phyloP scores from a whole-genome alignment of 139 green algal genomes.

The Diplosphaera chodatii region DNA sequence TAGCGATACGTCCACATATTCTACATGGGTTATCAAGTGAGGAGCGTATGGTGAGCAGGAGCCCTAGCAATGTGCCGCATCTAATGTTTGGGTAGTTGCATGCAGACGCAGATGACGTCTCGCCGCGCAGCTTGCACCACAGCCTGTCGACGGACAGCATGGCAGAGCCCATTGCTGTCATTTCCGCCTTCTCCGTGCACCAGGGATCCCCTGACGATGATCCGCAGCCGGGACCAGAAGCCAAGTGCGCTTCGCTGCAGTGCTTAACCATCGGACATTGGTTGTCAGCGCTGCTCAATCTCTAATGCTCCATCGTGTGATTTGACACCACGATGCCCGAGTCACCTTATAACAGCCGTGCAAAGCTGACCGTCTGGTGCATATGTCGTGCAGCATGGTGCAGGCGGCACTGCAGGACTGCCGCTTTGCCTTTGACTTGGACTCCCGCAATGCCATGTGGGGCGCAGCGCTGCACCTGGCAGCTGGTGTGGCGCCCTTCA shows the following conservation, averaged over 20 bases:
- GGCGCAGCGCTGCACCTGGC: conserved; percentile 24
- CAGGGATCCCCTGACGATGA: not conserved
- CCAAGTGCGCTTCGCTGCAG: not conserved
- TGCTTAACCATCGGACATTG: no score
- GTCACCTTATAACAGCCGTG: no score
- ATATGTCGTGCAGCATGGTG: conserved; percentile 17
- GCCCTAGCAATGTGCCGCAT: no score
- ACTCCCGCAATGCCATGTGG: conserved; percentile 28
- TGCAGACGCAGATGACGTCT: not conserved
- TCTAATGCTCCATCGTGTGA: no score
- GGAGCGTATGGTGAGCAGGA: no score
- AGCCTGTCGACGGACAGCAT: not conserved
- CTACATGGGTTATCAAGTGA: no score
- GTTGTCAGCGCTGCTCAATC: no score
- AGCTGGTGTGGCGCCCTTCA: conserved; percentile 1
- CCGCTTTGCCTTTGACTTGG: conserved; percentile 26
- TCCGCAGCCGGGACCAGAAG: not conserved
- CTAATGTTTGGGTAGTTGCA: not conserved
- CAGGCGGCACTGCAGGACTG: conserved; percentile 32
- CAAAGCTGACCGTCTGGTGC: no score
- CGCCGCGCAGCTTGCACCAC: not conserved
- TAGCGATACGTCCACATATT: no score
- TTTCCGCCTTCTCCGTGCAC: not conserved
- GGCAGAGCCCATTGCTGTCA: not conserved
- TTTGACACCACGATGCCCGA: no score